These are phyloP conservation scores for Saxophila tyrrhenica DNA, from an alignment of 495 filamentous ascomycete genomes.

Conservation along the genomic window DNA sequence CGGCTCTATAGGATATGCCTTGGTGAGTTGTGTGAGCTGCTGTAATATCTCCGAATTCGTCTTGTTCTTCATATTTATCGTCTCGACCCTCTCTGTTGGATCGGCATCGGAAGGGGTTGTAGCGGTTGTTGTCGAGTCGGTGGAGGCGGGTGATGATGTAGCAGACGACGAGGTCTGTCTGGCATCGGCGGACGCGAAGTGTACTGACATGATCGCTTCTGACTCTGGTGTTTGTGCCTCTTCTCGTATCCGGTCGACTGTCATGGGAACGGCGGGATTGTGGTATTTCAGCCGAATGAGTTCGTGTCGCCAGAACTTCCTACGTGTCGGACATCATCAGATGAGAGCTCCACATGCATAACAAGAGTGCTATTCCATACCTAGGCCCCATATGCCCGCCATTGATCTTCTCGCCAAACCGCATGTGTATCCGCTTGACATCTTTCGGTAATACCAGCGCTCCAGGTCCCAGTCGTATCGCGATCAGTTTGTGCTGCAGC, in stretches of 20 bases:
- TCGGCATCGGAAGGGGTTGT: constrained; percentile 33
- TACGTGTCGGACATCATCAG: constrained; percentile 22
- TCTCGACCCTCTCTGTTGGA: constrained; percentile 33
- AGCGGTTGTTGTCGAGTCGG: constrained; percentile 24
- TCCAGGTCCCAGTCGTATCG: constrained; percentile 63
- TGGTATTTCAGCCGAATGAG: constrained; percentile 86
- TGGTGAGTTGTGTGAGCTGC: constrained; percentile 56
- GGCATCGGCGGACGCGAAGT: constrained; percentile 37
- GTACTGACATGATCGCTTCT: constrained; percentile 57
- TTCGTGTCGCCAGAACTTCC: constrained; percentile 77
- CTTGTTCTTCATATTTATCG: constrained; percentile 54
- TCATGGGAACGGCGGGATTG: constrained; percentile 77
- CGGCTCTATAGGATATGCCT: constrained; percentile 50
- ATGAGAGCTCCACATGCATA: background rate
- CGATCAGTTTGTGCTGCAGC: constrained; percentile 62
- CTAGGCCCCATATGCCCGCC: constrained; percentile 71
- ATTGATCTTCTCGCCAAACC: constrained; percentile 55
- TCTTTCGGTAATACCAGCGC: constrained; percentile 69
- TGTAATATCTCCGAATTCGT: constrained; percentile 53
- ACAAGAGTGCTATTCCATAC: constrained; percentile 32
- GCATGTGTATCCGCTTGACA: constrained; percentile 72
- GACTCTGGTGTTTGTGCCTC: constrained; percentile 37
- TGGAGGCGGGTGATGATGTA: constrained; percentile 25
- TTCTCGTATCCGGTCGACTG: constrained; percentile 54
- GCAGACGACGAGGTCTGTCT: constrained; percentile 26